Evolutionary conservation across 106 monocot species (phyloP).

Genomic region (Hemerocallis citrina): DNA sequence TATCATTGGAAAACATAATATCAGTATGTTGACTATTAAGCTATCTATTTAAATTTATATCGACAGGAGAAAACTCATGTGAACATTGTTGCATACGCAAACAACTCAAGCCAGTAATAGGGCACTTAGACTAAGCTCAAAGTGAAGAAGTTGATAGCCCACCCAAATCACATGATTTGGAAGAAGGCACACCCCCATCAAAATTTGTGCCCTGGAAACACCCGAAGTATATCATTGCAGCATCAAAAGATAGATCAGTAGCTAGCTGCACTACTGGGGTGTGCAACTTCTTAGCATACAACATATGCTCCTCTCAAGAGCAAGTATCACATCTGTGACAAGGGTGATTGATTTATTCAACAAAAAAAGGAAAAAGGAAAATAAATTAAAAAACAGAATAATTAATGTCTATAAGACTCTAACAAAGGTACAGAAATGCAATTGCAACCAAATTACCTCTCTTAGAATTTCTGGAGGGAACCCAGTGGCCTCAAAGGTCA

Average conservation of each 20-base stretch:
- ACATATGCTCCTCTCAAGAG: conserved; percentile 16
- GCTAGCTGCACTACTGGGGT: neutral
- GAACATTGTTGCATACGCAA: conserved; percentile 22
- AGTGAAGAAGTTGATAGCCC: conserved; percentile 28
- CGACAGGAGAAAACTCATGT: conserved; percentile 16
- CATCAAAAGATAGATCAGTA: neutral
- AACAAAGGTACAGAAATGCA: too few relatives aligned
- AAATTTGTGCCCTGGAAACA: too few relatives aligned
- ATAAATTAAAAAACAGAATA: too few relatives aligned
- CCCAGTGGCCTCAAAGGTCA: too few relatives aligned
- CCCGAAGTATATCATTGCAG: too few relatives aligned
- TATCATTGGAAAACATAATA: too few relatives aligned
- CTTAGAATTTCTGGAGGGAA: conserved; percentile 61
- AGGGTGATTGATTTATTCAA: neutral
- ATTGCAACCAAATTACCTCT: conserved; percentile 37
- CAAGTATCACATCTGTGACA: neutral
- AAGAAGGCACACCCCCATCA: neutral
- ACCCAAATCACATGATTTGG: conserved; percentile 30
- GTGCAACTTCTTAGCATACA: conserved; percentile 10
- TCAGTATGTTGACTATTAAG: too few relatives aligned
- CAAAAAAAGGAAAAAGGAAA: neutral
- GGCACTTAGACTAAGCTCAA: conserved; percentile 19
- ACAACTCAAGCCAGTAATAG: conserved; percentile 26
- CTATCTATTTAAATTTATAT: neutral
- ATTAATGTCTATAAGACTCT: too few relatives aligned